Base-by-base conservation (phyloP, 192 early-diverging fungal species). In the Gamsiella multidivaricata region DNA sequence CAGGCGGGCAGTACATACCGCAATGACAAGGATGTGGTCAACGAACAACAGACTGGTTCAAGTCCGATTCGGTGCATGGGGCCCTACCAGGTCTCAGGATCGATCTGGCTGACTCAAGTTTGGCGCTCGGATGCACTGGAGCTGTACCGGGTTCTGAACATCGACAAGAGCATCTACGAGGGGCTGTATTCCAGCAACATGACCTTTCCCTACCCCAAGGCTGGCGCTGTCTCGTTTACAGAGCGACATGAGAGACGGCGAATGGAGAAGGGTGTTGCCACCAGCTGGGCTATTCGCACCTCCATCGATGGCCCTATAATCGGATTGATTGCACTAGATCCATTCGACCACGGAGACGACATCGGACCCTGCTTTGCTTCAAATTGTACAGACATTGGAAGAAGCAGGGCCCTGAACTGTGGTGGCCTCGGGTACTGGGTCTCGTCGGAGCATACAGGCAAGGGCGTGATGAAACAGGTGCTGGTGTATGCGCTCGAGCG, bases 161-260 rank as follows among this genome's bases (percentile, higher is more conserved):
- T 76, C 45, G n/a, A 76, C 32, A 50, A 29, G 22, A 23, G 17
- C 20, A 61, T 75, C 6, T 33, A 49, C 3, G 50, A 75, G 7
- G 71, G 71, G 0, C 62, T 75, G 5, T 23, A 75, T 31, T 65
- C 71, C 17, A 9, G 17, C 36, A 66, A 53, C 22, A 61, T 75
- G 50, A 22, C 22, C 0, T 66, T 66, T 23, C 71, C 71, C 0
- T 75, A 61, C 26, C 64, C 71, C 10, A 32, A 54, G n/a, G 51
- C 58, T 8, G 45, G 15, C 1, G 71, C 70, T 22, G 7, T 36
- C 2, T 57, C 31, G 5, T 73, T 73, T 28, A 45, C 54, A 0
- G 34, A 57, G 34, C 55, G 70, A 43, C 62, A 65, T 8, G 2
- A 42, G 18, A 23, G 23, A 9, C 29, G 28, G 23, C 12, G 58